Evolutionary conservation across 305 asterid genomes (phyloP).

Genomic region (Stenogyne calaminthoides): DNA sequence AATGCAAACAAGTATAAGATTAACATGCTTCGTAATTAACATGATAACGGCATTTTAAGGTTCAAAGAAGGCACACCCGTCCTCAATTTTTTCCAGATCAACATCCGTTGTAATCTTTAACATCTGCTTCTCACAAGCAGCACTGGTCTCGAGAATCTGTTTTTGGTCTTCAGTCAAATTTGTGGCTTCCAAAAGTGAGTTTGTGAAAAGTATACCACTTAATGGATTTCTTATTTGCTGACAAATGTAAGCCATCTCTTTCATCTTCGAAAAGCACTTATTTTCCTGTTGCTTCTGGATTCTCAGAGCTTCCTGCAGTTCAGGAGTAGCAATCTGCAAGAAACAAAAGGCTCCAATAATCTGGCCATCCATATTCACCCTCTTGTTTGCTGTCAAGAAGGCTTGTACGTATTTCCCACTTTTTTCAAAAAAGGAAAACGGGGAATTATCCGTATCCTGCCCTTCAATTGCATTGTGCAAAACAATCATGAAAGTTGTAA

Average conservation of each 20-base stretch:
- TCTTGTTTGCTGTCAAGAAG: conserved; percentile 75
- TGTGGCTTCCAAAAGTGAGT: conserved; percentile 72
- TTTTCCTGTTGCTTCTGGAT: conserved; percentile 71
- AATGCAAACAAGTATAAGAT: too few relatives aligned
- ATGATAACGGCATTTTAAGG: neutral
- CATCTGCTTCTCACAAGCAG: conserved; percentile 92
- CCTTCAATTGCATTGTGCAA: conserved; percentile 83
- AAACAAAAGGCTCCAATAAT: conserved; percentile 86
- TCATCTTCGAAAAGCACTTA: conserved; percentile 56
- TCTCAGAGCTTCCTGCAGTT: conserved; percentile 63
- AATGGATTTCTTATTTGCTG: conserved; percentile 82
- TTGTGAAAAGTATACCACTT: conserved; percentile 74
- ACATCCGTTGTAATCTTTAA: conserved; percentile 71
- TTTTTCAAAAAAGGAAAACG: conserved; percentile 64
- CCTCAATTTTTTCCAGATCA: conserved; percentile 66
- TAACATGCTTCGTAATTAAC: too few relatives aligned
- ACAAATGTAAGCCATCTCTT: conserved; percentile 82
- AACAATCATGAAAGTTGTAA: conserved; percentile 77
- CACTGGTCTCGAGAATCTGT: conserved; percentile 75
- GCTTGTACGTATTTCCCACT: conserved; percentile 72
- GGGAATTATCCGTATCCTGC: conserved; percentile 66
- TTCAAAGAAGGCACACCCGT: conserved; percentile 53
- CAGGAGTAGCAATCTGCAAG: conserved; percentile 77
- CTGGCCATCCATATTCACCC: conserved; percentile 72
- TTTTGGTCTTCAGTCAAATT: conserved; percentile 76